Conservation (phyloP, 371 early-diverging fungal species). For the Lichtheimia corymbifera region DNA sequence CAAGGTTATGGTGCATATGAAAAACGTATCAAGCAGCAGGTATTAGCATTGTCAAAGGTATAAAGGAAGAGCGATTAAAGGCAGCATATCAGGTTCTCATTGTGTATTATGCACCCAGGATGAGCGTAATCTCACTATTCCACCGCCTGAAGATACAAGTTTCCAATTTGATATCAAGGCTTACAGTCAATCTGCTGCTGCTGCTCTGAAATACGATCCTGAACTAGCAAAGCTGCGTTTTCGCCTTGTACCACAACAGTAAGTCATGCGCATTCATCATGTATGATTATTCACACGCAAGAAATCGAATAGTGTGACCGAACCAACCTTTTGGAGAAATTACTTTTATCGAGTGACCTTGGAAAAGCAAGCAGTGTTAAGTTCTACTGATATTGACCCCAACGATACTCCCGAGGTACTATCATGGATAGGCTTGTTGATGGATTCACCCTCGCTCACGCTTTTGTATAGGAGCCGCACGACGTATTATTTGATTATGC, state of each 20-base stretch:
- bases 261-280: constrained; percentile 18
- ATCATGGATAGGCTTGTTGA: background rate
- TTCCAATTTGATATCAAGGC: constrained; percentile 68
- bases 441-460: background rate
- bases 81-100: background rate
- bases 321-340: constrained; percentile 70
- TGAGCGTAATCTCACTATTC: constrained; percentile 64
- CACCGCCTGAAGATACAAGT: constrained; percentile 66
- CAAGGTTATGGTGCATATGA: constrained; percentile 57
- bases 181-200: constrained; percentile 60
- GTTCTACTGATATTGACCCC: constrained; percentile 16
- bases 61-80: background rate
- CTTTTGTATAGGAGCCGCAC: background rate
- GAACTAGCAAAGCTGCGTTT: constrained; percentile 64
- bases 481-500: constrained; percentile 8
- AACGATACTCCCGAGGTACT: constrained; percentile 9
- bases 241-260: constrained; percentile 67
- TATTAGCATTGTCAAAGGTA: constrained; percentile 63
- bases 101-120: constrained; percentile 41
- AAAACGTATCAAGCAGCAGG: constrained; percentile 53
- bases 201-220: constrained; percentile 60
- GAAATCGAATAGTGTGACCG: constrained; percentile 35
- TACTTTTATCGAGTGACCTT: constrained; percentile 77
- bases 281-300: background rate
- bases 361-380: constrained; percentile 54